Conservation (phyloP, 2,329 filamentous ascomycete species). For the Shiraia sp. region DNA sequence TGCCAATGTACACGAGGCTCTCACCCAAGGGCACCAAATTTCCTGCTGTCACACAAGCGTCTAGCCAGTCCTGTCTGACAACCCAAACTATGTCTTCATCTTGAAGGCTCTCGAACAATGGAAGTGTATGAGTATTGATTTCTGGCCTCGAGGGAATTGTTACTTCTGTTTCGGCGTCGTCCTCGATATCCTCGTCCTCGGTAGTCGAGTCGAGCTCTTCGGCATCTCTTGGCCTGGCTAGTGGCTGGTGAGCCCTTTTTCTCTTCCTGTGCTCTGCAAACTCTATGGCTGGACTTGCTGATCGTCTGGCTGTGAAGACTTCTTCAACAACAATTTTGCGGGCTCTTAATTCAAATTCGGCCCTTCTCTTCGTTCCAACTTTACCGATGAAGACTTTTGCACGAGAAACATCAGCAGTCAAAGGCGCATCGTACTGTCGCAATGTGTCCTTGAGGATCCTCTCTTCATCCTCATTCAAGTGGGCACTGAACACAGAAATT, state of each 20-base stretch:
- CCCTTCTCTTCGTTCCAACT: conserved; percentile 69
- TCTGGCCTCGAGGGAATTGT: conserved; percentile 12
- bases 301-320: conserved; percentile 30
- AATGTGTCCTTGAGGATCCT: conserved; percentile 68
- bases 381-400: conserved; percentile 76
- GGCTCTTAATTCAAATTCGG: conserved; percentile 75
- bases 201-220: conserved; percentile 24
- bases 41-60: conserved; percentile 50
- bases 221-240: conserved; percentile 13
- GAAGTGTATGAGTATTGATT: not conserved
- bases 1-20: conserved; percentile 58
- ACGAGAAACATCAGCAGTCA: conserved; percentile 74
- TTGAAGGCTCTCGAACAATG: conserved; percentile 18
- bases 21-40: conserved; percentile 50
- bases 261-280: no score
- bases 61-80: conserved; percentile 59
- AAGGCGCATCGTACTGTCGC: conserved; percentile 54
- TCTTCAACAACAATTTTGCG: conserved; percentile 65
- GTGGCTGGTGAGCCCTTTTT: no score
- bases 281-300: not conserved
- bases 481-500: conserved; percentile 74
- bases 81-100: conserved; percentile 50
- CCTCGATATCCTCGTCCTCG: conserved; percentile 21
- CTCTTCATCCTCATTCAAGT: conserved; percentile 66
- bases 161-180: conserved; percentile 13